These are phyloP conservation scores for Caryopteris hybrid DNA, from an alignment of 305 asterid species.

Conservation along the genomic window DNA sequence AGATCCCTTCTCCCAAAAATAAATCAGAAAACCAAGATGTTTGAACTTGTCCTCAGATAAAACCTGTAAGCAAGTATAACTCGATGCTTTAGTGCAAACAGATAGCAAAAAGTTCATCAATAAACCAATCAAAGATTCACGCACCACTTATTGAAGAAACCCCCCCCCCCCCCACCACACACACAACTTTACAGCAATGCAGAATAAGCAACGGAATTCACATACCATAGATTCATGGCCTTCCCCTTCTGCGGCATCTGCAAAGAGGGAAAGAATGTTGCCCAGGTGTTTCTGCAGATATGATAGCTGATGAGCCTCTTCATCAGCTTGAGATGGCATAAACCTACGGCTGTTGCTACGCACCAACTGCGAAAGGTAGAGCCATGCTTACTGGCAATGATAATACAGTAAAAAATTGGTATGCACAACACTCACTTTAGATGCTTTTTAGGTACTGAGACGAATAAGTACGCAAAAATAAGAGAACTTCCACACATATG, in stretches of 20 bases:
- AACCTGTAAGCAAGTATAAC: constrained; percentile 44
- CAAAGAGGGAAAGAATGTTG: constrained; percentile 84
- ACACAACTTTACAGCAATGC: neutral
- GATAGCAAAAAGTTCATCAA: neutral
- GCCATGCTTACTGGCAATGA: constrained; percentile 6
- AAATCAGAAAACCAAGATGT: constrained; percentile 75
- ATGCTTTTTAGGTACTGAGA: neutral
- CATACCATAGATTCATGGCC: constrained; percentile 83
- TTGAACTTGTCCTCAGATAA: constrained; percentile 78
- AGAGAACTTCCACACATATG: neutral
- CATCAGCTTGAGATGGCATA: constrained; percentile 97
- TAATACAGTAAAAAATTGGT: constrained; percentile 4
- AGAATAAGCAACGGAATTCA: constrained; percentile 9
- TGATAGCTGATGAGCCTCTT: constrained; percentile 96
- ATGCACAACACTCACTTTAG: neutral
- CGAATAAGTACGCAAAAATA: neutral
- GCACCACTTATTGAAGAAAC: neutral
- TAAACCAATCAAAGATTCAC: neutral
- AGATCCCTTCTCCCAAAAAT: constrained; percentile 79
- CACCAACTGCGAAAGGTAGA: constrained; percentile 61
- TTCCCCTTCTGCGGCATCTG: constrained; percentile 71
- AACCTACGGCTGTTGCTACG: constrained; percentile 90
- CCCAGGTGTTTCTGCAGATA: constrained; percentile 84
- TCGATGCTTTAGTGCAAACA: constrained; percentile 9
- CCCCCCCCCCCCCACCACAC: constrained; percentile 5